Percentiles rank a stretch among this genome's conserved stretches.
phyloP scores from a whole-genome alignment of 176 grass and related monocot species.

The Lolium multiflorum region DNA sequence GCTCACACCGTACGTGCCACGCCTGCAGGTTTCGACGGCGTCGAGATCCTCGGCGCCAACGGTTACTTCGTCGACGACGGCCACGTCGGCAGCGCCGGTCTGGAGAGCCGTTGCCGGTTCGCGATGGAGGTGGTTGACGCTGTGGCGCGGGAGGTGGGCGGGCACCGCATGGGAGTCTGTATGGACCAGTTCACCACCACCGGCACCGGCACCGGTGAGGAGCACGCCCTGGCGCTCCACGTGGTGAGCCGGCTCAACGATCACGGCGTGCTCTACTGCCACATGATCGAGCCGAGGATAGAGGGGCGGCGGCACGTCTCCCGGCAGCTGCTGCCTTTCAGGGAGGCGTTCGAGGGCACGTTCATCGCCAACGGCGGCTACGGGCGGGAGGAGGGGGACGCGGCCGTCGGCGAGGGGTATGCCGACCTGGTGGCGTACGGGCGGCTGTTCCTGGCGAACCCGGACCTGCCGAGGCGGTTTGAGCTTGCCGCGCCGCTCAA shows the following conservation, averaged over 20 bases:
- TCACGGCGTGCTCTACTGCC: slow-evolving; percentile 37
- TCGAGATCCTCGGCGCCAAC: too few relatives aligned
- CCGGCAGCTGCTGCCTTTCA: slow-evolving; percentile 28
- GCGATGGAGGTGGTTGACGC: slow-evolving; percentile 36
- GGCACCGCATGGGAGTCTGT: slow-evolving; percentile 18
- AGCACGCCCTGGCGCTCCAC: slow-evolving; percentile 34
- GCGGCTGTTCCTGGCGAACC: too few relatives aligned
- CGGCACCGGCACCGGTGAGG: too few relatives aligned
- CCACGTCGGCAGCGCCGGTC: slow-evolving; percentile 24
- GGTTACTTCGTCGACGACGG: slow-evolving; percentile 38
- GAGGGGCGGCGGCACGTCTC: not conserved
- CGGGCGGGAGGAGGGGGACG: slow-evolving; percentile 35
- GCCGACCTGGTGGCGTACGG: too few relatives aligned
- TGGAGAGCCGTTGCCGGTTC: slow-evolving; percentile 42
- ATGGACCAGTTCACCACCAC: not conserved
- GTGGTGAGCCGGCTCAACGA: slow-evolving; percentile 1
- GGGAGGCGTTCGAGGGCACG: slow-evolving; percentile 47
- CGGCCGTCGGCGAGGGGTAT: too few relatives aligned
- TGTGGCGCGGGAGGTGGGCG: slow-evolving; percentile 35
- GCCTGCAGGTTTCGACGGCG: too few relatives aligned
- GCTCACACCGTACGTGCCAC: too few relatives aligned
- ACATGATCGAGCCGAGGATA: slow-evolving; percentile 47
- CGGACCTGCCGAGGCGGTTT: too few relatives aligned
- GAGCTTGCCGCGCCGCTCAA: too few relatives aligned
- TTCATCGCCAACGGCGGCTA: slow-evolving; percentile 48